Conservation (phyloP, 345 rosid species). For the Populus ilicifolia region DNA sequence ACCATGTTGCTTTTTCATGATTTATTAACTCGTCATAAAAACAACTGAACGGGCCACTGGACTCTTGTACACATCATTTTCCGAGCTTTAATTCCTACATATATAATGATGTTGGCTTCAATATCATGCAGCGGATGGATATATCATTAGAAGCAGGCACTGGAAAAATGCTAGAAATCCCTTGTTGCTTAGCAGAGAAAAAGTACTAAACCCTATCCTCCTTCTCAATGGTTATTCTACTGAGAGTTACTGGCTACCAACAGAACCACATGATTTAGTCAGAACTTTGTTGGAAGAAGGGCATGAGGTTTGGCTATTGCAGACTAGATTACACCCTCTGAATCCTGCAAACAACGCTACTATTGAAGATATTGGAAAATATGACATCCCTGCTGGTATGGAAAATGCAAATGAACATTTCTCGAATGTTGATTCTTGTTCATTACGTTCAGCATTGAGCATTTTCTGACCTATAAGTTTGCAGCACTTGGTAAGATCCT, state of each 20-base stretch:
- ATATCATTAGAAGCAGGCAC: constrained; percentile 34
- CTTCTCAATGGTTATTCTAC: constrained; percentile 39
- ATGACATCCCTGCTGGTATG: constrained; percentile 42
- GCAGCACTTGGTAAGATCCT: constrained; percentile 32
- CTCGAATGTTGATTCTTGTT: neutral
- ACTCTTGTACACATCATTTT: neutral
- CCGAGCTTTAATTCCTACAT: no score
- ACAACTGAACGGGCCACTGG: neutral
- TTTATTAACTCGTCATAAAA: neutral
- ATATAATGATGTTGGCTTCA: neutral
- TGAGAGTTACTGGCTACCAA: constrained; percentile 40
- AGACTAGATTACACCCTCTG: constrained; percentile 32
- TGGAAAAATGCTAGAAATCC: constrained; percentile 27
- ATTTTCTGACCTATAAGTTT: neutral
- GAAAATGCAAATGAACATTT: neutral
- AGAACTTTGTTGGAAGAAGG: constrained; percentile 41
- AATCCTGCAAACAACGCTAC: constrained; percentile 38
- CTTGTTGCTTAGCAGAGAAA: constrained; percentile 9
- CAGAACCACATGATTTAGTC: constrained; percentile 40
- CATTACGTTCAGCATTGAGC: neutral
- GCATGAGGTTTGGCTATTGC: constrained; percentile 41
- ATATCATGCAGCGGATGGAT: constrained; percentile 36
- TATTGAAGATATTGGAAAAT: constrained; percentile 38
- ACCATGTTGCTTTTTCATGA: no score
- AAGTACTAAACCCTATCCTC: constrained; percentile 28